phyloP scores from a whole-genome alignment of 306 rosid genomes.

The Trichosanthes truncata region DNA sequence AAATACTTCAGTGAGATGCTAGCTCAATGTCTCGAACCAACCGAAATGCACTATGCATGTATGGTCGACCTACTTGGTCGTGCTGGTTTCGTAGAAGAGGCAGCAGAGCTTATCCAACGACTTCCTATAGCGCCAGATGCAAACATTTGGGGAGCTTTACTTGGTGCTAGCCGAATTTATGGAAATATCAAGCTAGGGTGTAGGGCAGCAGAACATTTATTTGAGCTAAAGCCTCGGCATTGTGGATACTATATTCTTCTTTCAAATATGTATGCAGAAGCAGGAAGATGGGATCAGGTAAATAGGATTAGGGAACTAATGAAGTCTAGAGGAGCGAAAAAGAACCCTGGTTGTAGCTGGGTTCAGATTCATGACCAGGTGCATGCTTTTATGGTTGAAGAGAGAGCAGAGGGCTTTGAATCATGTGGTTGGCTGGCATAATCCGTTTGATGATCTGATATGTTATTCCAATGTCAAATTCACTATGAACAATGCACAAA shows the following conservation, averaged over 20 bases:
- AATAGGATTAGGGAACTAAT: slow-evolving; percentile 63
- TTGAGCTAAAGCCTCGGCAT: slow-evolving; percentile 59
- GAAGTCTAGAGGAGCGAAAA: slow-evolving; percentile 66
- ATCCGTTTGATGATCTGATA: slow-evolving; percentile 15
- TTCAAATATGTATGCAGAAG: slow-evolving; percentile 86
- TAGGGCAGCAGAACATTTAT: slow-evolving; percentile 74
- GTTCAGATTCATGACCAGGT: slow-evolving; percentile 46
- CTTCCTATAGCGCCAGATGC: slow-evolving; percentile 57
- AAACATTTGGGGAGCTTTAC: slow-evolving; percentile 82
- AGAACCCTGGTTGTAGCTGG: slow-evolving; percentile 79
- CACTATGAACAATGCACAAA: not conserved
- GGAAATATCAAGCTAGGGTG: slow-evolving; percentile 60
- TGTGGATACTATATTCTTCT: slow-evolving; percentile 79
- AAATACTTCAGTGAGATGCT: slow-evolving; percentile 51
- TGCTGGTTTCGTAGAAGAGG: slow-evolving; percentile 70
- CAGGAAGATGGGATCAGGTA: slow-evolving; percentile 87
- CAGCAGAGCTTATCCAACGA: slow-evolving; percentile 46
- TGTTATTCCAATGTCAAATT: not conserved
- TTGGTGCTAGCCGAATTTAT: slow-evolving; percentile 78
- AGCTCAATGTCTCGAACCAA: slow-evolving; percentile 45
- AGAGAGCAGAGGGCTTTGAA: slow-evolving; percentile 39
- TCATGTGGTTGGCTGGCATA: slow-evolving; percentile 28
- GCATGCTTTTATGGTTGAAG: slow-evolving; percentile 60
- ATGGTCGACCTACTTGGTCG: slow-evolving; percentile 89
- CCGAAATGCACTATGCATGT: slow-evolving; percentile 72